Conservation (phyloP, 371 early-diverging fungal species). For the Sporodiniella umbellata region DNA sequence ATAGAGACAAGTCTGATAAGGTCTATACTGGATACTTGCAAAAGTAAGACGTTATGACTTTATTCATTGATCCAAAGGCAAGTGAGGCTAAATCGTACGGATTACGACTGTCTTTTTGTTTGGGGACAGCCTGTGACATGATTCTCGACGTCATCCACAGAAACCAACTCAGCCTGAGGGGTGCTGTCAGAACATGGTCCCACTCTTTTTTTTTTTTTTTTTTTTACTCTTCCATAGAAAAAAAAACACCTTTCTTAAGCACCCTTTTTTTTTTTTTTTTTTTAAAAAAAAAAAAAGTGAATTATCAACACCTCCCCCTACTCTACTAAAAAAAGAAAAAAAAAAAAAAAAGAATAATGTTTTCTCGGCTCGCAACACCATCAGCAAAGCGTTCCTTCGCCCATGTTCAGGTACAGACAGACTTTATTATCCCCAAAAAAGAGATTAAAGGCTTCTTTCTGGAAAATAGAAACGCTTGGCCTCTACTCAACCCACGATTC, state of each 20-base stretch:
- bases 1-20: slow-evolving; percentile 33
- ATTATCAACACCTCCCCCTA: too few species aligned
- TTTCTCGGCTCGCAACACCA: slow-evolving; percentile 45
- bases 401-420: slow-evolving; percentile 35
- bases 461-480: slow-evolving; percentile 40
- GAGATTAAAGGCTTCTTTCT: neutral
- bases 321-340: too few species aligned
- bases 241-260: slow-evolving; percentile 5
- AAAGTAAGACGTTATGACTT: too few species aligned
- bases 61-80: too few species aligned
- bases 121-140: too few species aligned
- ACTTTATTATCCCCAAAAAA: neutral
- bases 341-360: slow-evolving; percentile 26
- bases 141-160: too few species aligned
- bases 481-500: slow-evolving; percentile 37
- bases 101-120: too few species aligned
- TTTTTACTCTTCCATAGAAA: neutral
- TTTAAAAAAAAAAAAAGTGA: too few species aligned
- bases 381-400: slow-evolving; percentile 44
- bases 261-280: too few species aligned
- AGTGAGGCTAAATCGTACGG: too few species aligned
- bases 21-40: too few species aligned
- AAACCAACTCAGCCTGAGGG: too few species aligned
- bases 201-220: slow-evolving; percentile 7
- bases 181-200: neutral